These are phyloP conservation scores for Elasticomyces elasticus DNA, from an alignment of 495 filamentous ascomycete species.

Conservation along the genomic window DNA sequence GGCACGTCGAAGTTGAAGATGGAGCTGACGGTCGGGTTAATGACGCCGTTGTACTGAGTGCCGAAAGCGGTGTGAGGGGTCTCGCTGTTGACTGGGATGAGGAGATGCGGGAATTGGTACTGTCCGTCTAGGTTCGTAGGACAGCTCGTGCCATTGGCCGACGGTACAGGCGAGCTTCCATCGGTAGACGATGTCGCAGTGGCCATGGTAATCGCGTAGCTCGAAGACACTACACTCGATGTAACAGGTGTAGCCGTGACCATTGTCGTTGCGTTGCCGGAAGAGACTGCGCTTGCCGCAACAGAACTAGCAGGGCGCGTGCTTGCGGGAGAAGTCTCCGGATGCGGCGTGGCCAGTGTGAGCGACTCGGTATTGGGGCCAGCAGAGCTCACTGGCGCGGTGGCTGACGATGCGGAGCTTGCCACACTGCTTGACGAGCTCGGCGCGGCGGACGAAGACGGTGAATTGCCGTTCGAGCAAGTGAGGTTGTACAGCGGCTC, in stretches of 20 bases:
- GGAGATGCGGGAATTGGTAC: conserved; percentile 56
- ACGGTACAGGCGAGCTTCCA: neutral
- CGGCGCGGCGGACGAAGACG: neutral
- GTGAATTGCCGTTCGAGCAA: conserved; percentile 14
- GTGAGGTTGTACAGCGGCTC: conserved; percentile 28
- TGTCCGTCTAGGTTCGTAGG: conserved; percentile 42
- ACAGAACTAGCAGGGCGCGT: no score
- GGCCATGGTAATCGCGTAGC: conserved; percentile 1
- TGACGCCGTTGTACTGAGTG: conserved; percentile 21
- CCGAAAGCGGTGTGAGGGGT: conserved; percentile 35
- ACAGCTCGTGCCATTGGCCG: conserved; percentile 25
- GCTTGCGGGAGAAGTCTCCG: conserved; percentile 6
- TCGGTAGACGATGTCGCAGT: neutral
- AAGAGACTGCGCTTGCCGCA: neutral
- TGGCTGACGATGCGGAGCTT: conserved; percentile 4
- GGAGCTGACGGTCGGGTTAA: conserved; percentile 20
- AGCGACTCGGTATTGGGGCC: conserved; percentile 7
- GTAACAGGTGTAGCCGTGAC: neutral
- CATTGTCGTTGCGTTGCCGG: no score
- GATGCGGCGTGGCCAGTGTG: neutral
- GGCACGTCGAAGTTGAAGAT: conserved; percentile 33
- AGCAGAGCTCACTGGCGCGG: conserved; percentile 6
- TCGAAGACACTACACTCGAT: neutral
- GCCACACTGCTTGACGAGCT: neutral
- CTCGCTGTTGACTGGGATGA: conserved; percentile 53